Base-by-base conservation (phyloP, 345 rosid genomes). In the Dipteronia sinensis region DNA sequence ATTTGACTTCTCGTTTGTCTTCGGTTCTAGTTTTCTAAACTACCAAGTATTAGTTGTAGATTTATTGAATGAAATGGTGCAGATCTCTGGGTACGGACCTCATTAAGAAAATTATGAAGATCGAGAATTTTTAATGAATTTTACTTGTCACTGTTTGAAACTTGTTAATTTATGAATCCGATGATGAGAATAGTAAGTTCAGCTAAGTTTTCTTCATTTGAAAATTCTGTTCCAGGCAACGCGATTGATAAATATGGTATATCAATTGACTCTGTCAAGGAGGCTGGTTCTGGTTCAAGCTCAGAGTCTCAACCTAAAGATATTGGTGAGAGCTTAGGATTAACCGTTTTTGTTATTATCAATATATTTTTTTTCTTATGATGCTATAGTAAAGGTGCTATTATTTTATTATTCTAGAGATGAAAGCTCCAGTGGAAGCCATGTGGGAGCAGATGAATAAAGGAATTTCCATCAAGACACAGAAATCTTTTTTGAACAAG, bases 391-490 rank as follows among this genome's bases (percentile, higher is more conserved):
- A 29, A 75, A 69, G 55, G 20, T 17, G 6, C 74, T 55, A 53
- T 61, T 65, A 16, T 66, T 64, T 25, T 71, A 20, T 64, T 15
- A 22, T 67, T 70, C 10, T 74, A 87, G 94, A 82, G 63, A 71
- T 11, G 74, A 86, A 85, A 78, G 82, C 77, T 71, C 84, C 74
- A 6, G 90, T 86, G 73, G 88, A 87, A 23, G 86, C 87, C 1
- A 10, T 88, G 79, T 91, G 96, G 96, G 89, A 85, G 83, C 82
- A 87, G 69, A 89, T 89, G 92, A 87, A 84, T 77, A 62, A 79
- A 76, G 90, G 89, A 49, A 40, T 79, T 6, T 59, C 74, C 67
- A 81, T 38, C 59, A 76, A 83, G 71, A 72, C 17, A 16, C 67
- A 65, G 38, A 81, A 61, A 31, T 53, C 82, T 10, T 13, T 77